A percentile compares a stretch with the other conserved stretches of the same genome.
These are phyloP conservation scores for Hyaloperonospora brassicae DNA, from an alignment of 352 stramenopile genomes.

Conservation along the genomic window DNA sequence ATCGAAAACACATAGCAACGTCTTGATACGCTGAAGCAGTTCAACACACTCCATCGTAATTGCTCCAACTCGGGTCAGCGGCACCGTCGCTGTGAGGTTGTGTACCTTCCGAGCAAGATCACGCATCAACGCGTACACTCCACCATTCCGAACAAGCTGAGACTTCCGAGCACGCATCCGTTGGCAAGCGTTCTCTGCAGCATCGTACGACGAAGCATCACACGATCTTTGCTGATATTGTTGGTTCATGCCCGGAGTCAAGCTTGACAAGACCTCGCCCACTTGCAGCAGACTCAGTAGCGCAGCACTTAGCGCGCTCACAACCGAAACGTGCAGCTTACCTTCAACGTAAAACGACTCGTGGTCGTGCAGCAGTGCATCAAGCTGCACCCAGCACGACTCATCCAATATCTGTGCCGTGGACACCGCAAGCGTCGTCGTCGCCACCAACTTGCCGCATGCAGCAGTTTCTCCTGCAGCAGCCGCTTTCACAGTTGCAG, in stretches of 20 bases:
- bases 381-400: conserved; percentile 10
- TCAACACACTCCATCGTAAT: conserved; percentile 13
- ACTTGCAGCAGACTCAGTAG: conserved; percentile 46
- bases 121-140: conserved; percentile 23
- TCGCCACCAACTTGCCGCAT: background rate
- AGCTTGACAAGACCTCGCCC: conserved; percentile 4
- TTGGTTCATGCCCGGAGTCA: background rate
- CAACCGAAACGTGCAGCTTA: conserved; percentile 20
- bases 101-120: conserved; percentile 7
- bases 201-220: conserved; percentile 20
- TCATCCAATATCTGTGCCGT: conserved; percentile 7
- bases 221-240: conserved; percentile 5
- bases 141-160: conserved; percentile 35
- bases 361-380: conserved; percentile 20
- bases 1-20: conserved; percentile 50
- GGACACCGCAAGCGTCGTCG: background rate
- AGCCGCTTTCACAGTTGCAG: background rate
- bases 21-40: conserved; percentile 33
- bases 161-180: conserved; percentile 28
- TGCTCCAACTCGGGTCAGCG: background rate
- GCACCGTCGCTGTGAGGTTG: conserved; percentile 4
- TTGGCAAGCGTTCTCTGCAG: conserved; percentile 21
- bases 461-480: background rate
- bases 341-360: conserved; percentile 34
- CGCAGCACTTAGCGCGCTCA: conserved; percentile 27